Evolutionary conservation across 106 monocot genomes (phyloP), one percentile per base, ranked within the genome.

Genomic region (Cymbidium sinense): DNA sequence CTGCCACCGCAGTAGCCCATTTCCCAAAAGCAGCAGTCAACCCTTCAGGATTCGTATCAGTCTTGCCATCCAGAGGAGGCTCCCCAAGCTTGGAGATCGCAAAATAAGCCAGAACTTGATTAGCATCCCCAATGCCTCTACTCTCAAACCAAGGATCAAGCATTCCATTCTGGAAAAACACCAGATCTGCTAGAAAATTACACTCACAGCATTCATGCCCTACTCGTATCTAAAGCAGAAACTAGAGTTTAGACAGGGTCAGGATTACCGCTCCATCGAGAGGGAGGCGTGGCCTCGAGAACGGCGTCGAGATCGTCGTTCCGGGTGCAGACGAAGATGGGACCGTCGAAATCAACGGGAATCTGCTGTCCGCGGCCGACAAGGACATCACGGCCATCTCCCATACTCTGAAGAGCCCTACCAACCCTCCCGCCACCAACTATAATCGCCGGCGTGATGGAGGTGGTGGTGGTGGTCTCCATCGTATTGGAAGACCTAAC

Each of bases 151-250:
- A 99, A 28, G 99, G 99, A 11, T 99, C 94, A 35, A 99, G 87
- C 99, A 99, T 95, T 73, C 99, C 99, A 70, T 99, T 99, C 90
- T 99, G 99, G 84, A 99, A 99, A 70, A 99, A 99, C n/a, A 99
- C 92, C 90, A 99, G 84, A 86, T 99, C 99, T 94, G 94, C 86
- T 76, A 55, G 36, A 83, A 58, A 47, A 69, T 81, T 70, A 83
- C 70, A 62, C 54, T 21, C 47, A 25, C n/a, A 5, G 0, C 43
- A 74, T 44, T 25, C 43, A 2, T 13, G 17, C 10, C 2, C 67
- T 2, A 15, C 15, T 33, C 13, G 15, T 12, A 28, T 37, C 4
- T 44, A 47, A 37, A 74, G 15, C 18, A 71, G 37, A 71, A 39
- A 27, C 74, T 44, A 43, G 12, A 44, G 21, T 74, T 31, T 74